These are phyloP conservation scores for Pleurotus sapidus DNA, from an alignment of 768 basidiomycete genomes.

Conservation along the genomic window DNA sequence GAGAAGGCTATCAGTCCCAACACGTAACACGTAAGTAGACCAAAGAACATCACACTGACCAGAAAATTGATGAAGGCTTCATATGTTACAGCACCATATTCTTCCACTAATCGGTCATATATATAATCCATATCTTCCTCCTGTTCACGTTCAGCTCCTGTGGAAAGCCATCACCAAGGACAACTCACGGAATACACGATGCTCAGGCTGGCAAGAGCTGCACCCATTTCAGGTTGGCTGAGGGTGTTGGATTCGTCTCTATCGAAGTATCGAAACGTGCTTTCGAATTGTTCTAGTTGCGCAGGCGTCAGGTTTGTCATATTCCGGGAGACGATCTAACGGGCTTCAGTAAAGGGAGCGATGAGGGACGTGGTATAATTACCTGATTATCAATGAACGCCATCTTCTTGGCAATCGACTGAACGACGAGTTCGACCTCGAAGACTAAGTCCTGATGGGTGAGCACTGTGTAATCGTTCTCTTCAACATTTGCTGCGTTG, in stretches of 20 bases:
- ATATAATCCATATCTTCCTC: slow-evolving; percentile 88
- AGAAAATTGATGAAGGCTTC: slow-evolving; percentile 94
- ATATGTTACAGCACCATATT: slow-evolving; percentile 88
- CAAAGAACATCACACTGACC: slow-evolving; percentile 37
- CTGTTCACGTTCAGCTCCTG: slow-evolving; percentile 26
- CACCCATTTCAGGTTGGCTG: slow-evolving; percentile 81
- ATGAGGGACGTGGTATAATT: slow-evolving; percentile 13
- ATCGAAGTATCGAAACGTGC: slow-evolving; percentile 97
- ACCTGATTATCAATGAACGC: slow-evolving; percentile 97
- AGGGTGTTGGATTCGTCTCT: slow-evolving; percentile 90
- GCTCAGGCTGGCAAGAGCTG: slow-evolving; percentile 90
- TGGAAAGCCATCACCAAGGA: background rate
- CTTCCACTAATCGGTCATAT: slow-evolving; percentile 72
- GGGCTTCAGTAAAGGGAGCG: slow-evolving; percentile 6
- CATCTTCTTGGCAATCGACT: slow-evolving; percentile 85
- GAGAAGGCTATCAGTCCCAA: background rate
- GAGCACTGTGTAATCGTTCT: slow-evolving; percentile 94
- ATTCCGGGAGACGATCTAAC: slow-evolving; percentile 87
- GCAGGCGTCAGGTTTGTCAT: slow-evolving; percentile 95
- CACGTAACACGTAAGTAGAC: background rate
- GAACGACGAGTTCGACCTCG: slow-evolving; percentile 79
- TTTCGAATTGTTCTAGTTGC: slow-evolving; percentile 94
- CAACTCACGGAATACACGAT: slow-evolving; percentile 80
- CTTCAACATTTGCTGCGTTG: slow-evolving; percentile 86
- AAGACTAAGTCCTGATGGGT: slow-evolving; percentile 87